phyloP scores from a whole-genome alignment of 768 basidiomycete genomes.

The Dacryopinax spathularia region DNA sequence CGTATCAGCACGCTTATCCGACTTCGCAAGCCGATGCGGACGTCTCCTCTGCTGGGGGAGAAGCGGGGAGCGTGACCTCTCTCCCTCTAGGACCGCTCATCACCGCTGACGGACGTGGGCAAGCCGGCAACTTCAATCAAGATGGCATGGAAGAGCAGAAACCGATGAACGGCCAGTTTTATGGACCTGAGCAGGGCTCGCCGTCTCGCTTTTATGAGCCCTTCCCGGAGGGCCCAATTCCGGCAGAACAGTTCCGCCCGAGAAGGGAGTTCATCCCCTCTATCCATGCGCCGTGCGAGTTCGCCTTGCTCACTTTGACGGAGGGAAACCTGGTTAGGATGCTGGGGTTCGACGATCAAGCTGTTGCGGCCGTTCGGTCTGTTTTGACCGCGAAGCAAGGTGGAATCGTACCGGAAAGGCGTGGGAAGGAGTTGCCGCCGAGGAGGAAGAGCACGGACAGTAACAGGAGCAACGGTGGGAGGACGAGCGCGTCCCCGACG shows the following conservation, averaged over 20 bases:
- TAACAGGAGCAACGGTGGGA: too few species aligned
- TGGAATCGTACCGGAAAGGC: background rate
- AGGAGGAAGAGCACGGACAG: background rate
- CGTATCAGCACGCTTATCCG: background rate
- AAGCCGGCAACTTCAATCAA: background rate
- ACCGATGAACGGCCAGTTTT: background rate
- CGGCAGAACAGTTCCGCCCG: background rate
- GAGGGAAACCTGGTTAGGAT: background rate
- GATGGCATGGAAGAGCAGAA: background rate
- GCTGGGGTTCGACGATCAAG: background rate
- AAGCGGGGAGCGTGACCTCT: background rate
- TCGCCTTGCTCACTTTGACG: background rate
- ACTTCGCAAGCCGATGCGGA: background rate
- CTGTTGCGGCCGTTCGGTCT: background rate
- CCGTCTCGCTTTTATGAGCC: background rate
- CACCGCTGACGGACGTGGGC: background rate
- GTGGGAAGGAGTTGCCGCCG: background rate
- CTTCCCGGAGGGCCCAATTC: background rate
- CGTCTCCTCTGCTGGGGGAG: background rate
- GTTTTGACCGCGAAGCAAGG: background rate
- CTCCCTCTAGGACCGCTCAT: background rate
- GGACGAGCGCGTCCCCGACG: background rate
- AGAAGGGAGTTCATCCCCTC: slow-evolving; percentile 1
- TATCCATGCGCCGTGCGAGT: background rate
- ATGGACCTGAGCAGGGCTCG: background rate